Evolutionary conservation across 306 rosid species (phyloP).

Genomic region (Sechiopsis laciniata): DNA sequence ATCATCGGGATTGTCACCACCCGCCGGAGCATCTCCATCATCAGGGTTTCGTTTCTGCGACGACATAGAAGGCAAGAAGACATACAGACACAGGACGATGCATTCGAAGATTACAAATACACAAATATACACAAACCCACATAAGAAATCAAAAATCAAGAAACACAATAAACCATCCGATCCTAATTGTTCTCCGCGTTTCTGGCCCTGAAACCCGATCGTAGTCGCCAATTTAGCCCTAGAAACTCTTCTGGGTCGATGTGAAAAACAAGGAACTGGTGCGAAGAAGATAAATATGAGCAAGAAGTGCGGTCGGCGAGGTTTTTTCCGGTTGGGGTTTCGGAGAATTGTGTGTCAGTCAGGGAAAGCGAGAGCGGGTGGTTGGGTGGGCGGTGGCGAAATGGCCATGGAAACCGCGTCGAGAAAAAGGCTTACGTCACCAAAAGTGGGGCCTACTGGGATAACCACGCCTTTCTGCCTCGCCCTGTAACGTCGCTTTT

Average conservation of each 20-base stretch:
- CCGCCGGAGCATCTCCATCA: slow-evolving; percentile 38
- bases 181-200: neutral
- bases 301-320: no score
- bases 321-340: no score
- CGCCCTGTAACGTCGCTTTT: neutral
- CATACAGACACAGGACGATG: slow-evolving; percentile 3
- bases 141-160: neutral
- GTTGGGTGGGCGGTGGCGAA: neutral
- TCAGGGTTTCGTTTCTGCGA: slow-evolving; percentile 80
- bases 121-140: neutral
- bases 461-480: neutral
- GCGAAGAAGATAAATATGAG: neutral
- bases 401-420: neutral
- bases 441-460: slow-evolving; percentile 28
- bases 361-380: neutral
- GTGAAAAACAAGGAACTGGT: neutral
- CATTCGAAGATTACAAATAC: slow-evolving; percentile 13
- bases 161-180: neutral
- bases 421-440: neutral
- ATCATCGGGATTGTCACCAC: slow-evolving; percentile 33
- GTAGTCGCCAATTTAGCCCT: neutral
- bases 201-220: slow-evolving; percentile 9
- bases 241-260: neutral
- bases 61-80: slow-evolving; percentile 34
- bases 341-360: no score